Evolutionary conservation across 305 asterid species (phyloP), one percentile per base, ranked within the genome.

Genomic region (Solanum hybrid): DNA sequence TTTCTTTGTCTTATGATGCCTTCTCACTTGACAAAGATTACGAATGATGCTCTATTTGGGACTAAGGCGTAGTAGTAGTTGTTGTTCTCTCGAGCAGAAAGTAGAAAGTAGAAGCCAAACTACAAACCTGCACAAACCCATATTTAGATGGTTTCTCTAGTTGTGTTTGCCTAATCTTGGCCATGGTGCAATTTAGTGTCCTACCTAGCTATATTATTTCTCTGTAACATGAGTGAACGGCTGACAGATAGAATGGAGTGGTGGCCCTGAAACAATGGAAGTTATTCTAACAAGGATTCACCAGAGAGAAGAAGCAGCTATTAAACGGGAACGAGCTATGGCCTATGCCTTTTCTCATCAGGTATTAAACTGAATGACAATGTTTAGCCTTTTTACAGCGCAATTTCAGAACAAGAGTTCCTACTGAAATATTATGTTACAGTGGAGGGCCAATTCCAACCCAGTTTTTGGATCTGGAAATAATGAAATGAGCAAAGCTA

Each of bases 311-410:
- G 97, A 94, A 92, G 99, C 99, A 66, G 94, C 99, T 7, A 92
- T 93, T 86, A 97, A 92, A 93, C 95, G 99, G 71, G 98, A 97
- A 90, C 94, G 99, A 86, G 95, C 99, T 32, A 92, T 96, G 98
- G 99, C 99, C 6, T 97, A 97, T 89, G 98, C 99, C 79, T 97
- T 95, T 89, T 90, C 98, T 78, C 99, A 96, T 93, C 99, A 97
- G 95, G 99, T 95, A 89, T 91, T 88, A 75, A 11, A 85, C 75
- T 51, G 75, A 27, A 51, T 51, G 72, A 31, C 75, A 51, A 51
- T 51, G 42, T 51, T 84, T 5, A 31, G 31, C 40, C 32, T 51
- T 27, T 31, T 84, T 51, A 51, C 7, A 31, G 71, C 81, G 40
- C 45, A 10, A 88, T 90, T 66, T 14, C 66, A 71, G 81, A 66